Base-by-base conservation (phyloP, 352 stramenopile genomes). In the Phytophthora pseudosyringae region DNA sequence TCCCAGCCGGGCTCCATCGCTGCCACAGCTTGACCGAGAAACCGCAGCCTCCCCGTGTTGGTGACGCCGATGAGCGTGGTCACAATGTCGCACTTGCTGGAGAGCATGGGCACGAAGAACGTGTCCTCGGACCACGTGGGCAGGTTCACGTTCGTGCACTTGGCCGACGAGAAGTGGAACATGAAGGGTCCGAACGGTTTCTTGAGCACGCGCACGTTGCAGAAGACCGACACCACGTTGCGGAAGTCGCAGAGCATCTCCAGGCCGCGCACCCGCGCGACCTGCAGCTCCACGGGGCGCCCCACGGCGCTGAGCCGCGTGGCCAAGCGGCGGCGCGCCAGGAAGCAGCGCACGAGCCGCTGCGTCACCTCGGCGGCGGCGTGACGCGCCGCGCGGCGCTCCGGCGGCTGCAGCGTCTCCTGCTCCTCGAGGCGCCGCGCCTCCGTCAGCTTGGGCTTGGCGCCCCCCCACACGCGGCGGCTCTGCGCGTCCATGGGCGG, bases 151-250 rank as follows among this genome's bases (percentile, higher is more conserved):
- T 88, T 86, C 9, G 69, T 77, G 56, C 79, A 74, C 48, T 81
- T 81, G 15, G 51, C 55, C 2, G 86, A 89, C 36, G 78, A 77
- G 69, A 93, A 94, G 69, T 94, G 80, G 58, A 93, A 94, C 86
- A 94, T 94, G 75, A 93, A 93, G 35, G 86, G 86, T 0, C 86
- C 86, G 48, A 93, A 94, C 10, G 86, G 86, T 35, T 91, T 90
- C 73, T 93, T 93, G n/a, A 94, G 77, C 56, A 94, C 81, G 47
- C 83, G 84, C 3, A 94, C 79, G 50, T 89, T 91, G 73, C 81
- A 94, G 50, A 83, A 90, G 8, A 92, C 51, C 6, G 79, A 81
- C 18, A 67, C 50, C 2, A 94, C 70, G 69, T 91, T 85, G 40
- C 82, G 78, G 40, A 78, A 94, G 60, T 94, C 86, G 65, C 82